Evolutionary conservation across 1,284 basidiomycete genomes (phyloP), one percentile per base, ranked within the genome.

Genomic region (Ceratobasidium sp.): DNA sequence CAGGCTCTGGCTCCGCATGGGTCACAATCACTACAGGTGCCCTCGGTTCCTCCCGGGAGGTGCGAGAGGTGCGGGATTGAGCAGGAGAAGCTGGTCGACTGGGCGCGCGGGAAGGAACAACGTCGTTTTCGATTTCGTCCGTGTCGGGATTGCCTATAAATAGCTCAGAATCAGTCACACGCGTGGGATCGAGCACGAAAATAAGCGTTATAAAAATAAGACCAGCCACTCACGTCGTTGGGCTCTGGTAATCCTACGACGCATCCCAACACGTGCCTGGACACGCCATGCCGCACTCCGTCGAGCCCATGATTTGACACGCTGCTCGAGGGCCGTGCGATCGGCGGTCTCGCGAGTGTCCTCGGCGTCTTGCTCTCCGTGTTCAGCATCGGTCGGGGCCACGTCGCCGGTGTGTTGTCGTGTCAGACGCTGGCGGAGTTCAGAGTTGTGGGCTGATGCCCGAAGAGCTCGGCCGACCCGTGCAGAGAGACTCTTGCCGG

Each of bases 241-340:
- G 3, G 26, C 65, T 23, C 16, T 34, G 21, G 10, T 36, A 4
- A 69, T 69, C 28, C 53, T 18, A 10, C 65, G 52, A 16, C 65
- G 52, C 65, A 69, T 58, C 10, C 65, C 53, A 8, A 46, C 14
- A 8, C 65, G 65, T 32, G 65, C 65, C 52, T 69, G 65, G 41
- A 46, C 53, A 16, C 53, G 36, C 65, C 65, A 69, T 2, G 26
- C 26, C 5, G 65, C 65, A 28, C 53, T 58, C 12, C 65, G 36
- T 43, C 65, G 65, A 18, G 65, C 65, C 65, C 65, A 69, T 9
- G 52, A 45, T 23, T 46, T 57, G 52, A 69, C 28, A 32, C 65
- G 65, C 21, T 28, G 30, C 23, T 67, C 48, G 30, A 67, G 53
- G 5, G 39, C 65, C 21, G 12, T 34, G 3, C 45, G 45, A 8